Evolutionary conservation across 148 eudicot species (phyloP), one percentile per base, ranked within the genome.

Genomic region (Rhododendron vialii): DNA sequence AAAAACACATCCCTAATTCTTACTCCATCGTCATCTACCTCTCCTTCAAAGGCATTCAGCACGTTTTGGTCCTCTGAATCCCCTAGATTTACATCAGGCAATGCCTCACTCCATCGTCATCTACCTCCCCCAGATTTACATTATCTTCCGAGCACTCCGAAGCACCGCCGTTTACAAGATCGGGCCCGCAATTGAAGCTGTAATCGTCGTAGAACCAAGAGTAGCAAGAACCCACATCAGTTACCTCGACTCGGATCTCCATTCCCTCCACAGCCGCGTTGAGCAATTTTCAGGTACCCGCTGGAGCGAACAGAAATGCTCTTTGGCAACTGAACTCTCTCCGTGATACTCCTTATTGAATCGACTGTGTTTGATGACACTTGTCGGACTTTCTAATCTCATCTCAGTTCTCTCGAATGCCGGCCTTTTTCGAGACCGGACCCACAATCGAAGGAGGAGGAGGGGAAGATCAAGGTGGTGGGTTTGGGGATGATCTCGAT

Each of bases 1-100:
- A 98, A 95, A 87, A 96, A 91, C 38, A 88, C 93, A 85, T 93
- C 90, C 87, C 98, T 92, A 82, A 89, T 91, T 88, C 89, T 89
- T 84, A 74, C 84, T 26, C 93, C 94, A 85, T 78, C 85, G 71
- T 90, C 94, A 89, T 90, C 90, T 78, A 81, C 94, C 65, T 93
- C 94, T 15, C 94, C 94, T 79, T 90, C 90, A 87, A 86, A 92
- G 47, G 65, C 90, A 2, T 91, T 85, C 69, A 88, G 35, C 78
- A 85, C 91, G 26, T 85, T 82, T 12, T 82, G 84, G 65, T 89
- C 85, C 65, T 84, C 88, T 22, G 63, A 73, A 69, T 71, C 59
- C 63, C 87, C 91, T 22, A 83, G 85, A 84, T 87, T 84, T 35
- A 86, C 93, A 82, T 95, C 98, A 15, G 86, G 91, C 57, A 89